These are phyloP conservation scores for Amphichorda felina DNA, from an alignment of 2,329 filamentous ascomycete genomes.

Conservation along the genomic window DNA sequence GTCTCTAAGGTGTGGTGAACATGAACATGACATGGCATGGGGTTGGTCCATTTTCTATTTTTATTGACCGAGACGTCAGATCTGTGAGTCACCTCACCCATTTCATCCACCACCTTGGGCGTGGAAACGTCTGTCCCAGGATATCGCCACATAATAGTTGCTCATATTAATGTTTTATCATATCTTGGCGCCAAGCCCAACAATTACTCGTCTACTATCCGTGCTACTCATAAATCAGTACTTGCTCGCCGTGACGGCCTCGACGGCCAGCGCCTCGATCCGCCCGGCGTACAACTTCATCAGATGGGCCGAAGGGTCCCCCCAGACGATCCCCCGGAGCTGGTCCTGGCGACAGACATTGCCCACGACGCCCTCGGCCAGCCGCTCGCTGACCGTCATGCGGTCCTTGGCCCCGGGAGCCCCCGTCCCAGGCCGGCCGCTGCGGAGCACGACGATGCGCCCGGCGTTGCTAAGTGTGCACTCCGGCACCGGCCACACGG, in stretches of 20 bases:
- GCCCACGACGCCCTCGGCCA: slow-evolving; percentile 53
- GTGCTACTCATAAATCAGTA: not conserved
- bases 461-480: slow-evolving; percentile 60
- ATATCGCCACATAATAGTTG: too few relatives aligned
- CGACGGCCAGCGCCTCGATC: slow-evolving; percentile 59
- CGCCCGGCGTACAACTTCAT: slow-evolving; percentile 68
- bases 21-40: too few relatives aligned
- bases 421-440: slow-evolving; percentile 29
- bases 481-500: slow-evolving; percentile 53
- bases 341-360: slow-evolving; percentile 56
- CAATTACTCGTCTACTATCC: too few relatives aligned
- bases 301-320: slow-evolving; percentile 67
- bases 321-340: slow-evolving; percentile 62
- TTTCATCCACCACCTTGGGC: too few relatives aligned
- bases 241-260: slow-evolving; percentile 23
- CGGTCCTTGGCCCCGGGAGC: slow-evolving; percentile 31
- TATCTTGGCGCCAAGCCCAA: too few relatives aligned
- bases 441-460: slow-evolving; percentile 53
- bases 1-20: too few relatives aligned
- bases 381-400: slow-evolving; percentile 35
- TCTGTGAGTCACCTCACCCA: too few relatives aligned
- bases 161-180: too few relatives aligned
- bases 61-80: too few relatives aligned
- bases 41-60: too few relatives aligned
- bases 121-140: too few relatives aligned